phyloP scores from a whole-genome alignment of 2,329 filamentous ascomycete species.

The Colletotrichum sp. region DNA sequence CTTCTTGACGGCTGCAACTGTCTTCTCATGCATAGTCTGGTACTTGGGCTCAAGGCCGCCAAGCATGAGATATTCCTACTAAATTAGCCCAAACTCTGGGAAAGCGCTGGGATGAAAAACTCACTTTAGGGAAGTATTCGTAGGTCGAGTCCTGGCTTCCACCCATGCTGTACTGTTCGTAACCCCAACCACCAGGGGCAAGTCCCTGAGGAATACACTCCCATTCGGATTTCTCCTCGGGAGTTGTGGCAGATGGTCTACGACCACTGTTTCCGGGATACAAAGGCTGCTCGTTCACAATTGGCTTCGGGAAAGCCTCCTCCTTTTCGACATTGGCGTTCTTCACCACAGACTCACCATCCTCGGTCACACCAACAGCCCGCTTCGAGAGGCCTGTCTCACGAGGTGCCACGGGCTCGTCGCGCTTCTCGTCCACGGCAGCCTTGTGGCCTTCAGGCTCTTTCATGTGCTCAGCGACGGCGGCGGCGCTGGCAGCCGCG shows the following conservation, averaged over 20 bases:
- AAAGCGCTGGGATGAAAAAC: background rate
- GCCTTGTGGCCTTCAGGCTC: slow-evolving; percentile 29
- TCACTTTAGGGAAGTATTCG: slow-evolving; percentile 67
- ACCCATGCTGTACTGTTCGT: slow-evolving; percentile 62
- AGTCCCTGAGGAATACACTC: slow-evolving; percentile 65
- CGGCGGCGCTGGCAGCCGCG: slow-evolving; percentile 22
- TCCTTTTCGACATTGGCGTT: slow-evolving; percentile 1
- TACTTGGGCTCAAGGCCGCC: slow-evolving; percentile 78
- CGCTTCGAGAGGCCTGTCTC: background rate
- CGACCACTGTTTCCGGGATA: slow-evolving; percentile 2
- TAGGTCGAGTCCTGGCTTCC: slow-evolving; percentile 73
- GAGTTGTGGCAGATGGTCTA: slow-evolving; percentile 1
- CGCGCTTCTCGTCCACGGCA: slow-evolving; percentile 1
- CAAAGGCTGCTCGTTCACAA: slow-evolving; percentile 2
- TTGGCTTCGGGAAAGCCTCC: background rate
- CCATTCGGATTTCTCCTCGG: slow-evolving; percentile 11
- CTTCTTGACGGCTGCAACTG: slow-evolving; percentile 70
- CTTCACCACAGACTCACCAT: slow-evolving; percentile 30
- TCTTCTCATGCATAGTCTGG: slow-evolving; percentile 70
- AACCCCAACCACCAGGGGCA: slow-evolving; percentile 45
- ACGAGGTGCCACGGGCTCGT: background rate
- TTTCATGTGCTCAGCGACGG: background rate
- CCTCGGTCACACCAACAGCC: slow-evolving; percentile 24
- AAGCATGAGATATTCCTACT: slow-evolving; percentile 73
- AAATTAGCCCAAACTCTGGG: slow-evolving; percentile 20